phyloP scores from a whole-genome alignment of 2,329 filamentous ascomycete genomes.

The Stachybotrys echinatus region DNA sequence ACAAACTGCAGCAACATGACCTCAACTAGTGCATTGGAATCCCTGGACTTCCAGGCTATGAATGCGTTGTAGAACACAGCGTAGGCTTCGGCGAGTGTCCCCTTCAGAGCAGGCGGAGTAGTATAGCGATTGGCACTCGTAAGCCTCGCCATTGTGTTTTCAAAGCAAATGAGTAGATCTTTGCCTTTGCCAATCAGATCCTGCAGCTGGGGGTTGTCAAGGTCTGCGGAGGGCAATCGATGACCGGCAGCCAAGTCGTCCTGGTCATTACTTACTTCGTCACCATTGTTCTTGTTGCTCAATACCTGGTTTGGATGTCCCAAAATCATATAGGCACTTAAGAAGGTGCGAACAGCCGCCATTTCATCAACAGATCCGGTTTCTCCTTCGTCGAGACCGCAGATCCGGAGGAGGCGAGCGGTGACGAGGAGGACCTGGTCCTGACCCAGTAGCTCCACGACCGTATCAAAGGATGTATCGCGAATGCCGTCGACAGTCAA shows the following conservation, averaged over 20 bases:
- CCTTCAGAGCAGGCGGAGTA: slow-evolving; percentile 55
- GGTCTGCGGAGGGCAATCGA: slow-evolving; percentile 34
- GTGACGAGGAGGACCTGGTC: slow-evolving; percentile 62
- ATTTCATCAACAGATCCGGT: slow-evolving; percentile 61
- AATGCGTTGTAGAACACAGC: slow-evolving; percentile 73
- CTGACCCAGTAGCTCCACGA: slow-evolving; percentile 62
- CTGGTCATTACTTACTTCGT: slow-evolving; percentile 41
- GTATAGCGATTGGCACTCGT: slow-evolving; percentile 62
- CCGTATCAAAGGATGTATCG: slow-evolving; percentile 68
- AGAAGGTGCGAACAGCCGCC: slow-evolving; percentile 67
- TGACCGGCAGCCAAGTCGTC: slow-evolving; percentile 12
- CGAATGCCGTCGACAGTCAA: slow-evolving; percentile 66
- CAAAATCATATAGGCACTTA: slow-evolving; percentile 75
- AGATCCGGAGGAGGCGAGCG: slow-evolving; percentile 61
- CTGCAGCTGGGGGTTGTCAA: slow-evolving; percentile 58
- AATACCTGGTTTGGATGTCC: slow-evolving; percentile 75
- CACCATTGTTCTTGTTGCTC: slow-evolving; percentile 63
- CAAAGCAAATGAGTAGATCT: slow-evolving; percentile 73
- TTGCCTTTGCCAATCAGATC: slow-evolving; percentile 73
- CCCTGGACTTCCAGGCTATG: slow-evolving; percentile 77
- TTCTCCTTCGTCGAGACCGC: slow-evolving; percentile 62
- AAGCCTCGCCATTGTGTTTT: slow-evolving; percentile 64
- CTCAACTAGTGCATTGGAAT: slow-evolving; percentile 71
- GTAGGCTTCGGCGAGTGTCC: slow-evolving; percentile 63
- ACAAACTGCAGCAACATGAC: slow-evolving; percentile 86